Evolutionary conservation across 768 basidiomycete genomes (phyloP).

Genomic region (Sporobolomyces phaffii): DNA sequence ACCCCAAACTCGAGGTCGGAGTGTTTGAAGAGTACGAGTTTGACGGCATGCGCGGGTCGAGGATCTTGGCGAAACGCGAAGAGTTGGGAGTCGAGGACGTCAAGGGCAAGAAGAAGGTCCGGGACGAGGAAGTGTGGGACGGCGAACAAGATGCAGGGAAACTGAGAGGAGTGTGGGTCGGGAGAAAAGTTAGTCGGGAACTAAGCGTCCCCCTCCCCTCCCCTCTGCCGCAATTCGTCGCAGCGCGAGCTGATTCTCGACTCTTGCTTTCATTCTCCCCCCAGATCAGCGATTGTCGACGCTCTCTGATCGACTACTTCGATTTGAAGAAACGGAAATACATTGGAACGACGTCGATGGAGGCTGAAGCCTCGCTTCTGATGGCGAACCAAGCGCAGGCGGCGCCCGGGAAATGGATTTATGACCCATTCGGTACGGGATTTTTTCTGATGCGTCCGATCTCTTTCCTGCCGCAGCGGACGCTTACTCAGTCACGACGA

Average conservation of each 20-base stretch:
- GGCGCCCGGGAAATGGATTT: constrained; percentile 78
- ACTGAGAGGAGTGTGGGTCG: constrained; percentile 63
- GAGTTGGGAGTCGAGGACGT: constrained; percentile 24
- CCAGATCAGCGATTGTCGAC: constrained; percentile 41
- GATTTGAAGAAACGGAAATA: constrained; percentile 84
- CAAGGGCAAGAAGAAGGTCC: constrained; percentile 6
- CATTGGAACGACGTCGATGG: constrained; percentile 97
- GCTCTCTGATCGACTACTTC: constrained; percentile 62
- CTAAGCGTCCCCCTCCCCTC: not conserved
- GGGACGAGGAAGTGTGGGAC: not conserved
- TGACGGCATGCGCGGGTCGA: constrained; percentile 10
- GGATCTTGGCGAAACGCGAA: constrained; percentile 15
- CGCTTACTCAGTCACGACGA: not conserved
- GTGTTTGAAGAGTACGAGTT: constrained; percentile 39
- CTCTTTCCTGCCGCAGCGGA: constrained; percentile 5
- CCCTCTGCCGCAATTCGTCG: too few species aligned
- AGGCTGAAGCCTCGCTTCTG: constrained; percentile 84
- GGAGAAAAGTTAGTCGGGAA: constrained; percentile 64
- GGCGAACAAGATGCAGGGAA: not conserved
- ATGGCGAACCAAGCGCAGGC: constrained; percentile 98
- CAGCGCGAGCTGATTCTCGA: not conserved
- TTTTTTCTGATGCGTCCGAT: constrained; percentile 19
- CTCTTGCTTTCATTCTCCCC: not conserved
- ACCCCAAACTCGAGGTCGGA: constrained; percentile 40
- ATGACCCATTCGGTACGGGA: constrained; percentile 82